phyloP scores from a whole-genome alignment of 805 yeast genomes.

The Metschnikowia koreensis region DNA sequence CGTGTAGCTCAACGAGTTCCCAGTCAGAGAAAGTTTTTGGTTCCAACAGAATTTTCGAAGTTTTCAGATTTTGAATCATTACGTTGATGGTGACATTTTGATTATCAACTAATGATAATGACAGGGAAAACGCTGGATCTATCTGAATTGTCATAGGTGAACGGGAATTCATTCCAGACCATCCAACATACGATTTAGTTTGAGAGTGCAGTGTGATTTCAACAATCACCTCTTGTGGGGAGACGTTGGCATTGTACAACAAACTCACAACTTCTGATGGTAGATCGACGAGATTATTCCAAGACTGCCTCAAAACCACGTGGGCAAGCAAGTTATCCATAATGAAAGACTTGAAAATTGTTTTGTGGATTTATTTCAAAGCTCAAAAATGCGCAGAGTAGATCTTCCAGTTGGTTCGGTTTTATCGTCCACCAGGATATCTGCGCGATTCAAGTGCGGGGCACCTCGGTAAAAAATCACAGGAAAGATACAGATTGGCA shows the following conservation, averaged over 20 bases:
- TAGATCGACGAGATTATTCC: constrained; percentile 54
- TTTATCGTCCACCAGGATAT: background rate
- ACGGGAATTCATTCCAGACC: constrained; percentile 58
- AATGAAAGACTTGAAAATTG: background rate
- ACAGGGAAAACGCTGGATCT: constrained; percentile 64
- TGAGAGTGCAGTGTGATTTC: constrained; percentile 36
- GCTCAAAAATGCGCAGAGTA: background rate
- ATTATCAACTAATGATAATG: constrained; percentile 46
- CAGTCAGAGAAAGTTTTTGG: constrained; percentile 80
- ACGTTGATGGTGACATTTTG: constrained; percentile 41
- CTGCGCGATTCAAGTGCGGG: constrained; percentile 9
- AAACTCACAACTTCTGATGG: constrained; percentile 48
- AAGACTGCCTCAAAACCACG: constrained; percentile 28
- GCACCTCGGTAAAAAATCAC: constrained; percentile 1
- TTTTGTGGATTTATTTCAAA: too few species aligned
- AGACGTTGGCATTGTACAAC: constrained; percentile 51
- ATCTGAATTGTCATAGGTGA: constrained; percentile 47
- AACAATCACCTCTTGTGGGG: constrained; percentile 56
- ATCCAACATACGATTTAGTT: constrained; percentile 49
- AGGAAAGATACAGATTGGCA: background rate
- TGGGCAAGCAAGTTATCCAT: constrained; percentile 39
- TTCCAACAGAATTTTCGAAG: constrained; percentile 68
- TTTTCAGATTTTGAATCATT: constrained; percentile 48
- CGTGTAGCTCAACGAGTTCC: constrained; percentile 86
- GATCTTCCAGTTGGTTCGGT: background rate